Evolutionary conservation across 768 basidiomycete genomes (phyloP).

Genomic region (Mycena rosella): DNA sequence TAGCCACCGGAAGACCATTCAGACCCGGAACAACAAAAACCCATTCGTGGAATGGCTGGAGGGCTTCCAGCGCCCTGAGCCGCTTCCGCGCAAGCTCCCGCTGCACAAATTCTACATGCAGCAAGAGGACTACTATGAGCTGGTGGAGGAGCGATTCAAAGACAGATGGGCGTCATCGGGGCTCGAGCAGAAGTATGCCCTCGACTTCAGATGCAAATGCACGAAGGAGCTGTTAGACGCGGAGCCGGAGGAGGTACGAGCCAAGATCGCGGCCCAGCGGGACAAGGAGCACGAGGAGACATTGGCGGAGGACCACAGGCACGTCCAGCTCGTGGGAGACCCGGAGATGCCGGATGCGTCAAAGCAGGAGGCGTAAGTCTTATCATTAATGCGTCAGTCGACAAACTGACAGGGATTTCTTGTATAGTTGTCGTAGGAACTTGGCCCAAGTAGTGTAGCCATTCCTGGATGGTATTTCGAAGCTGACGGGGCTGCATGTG

Average conservation of each 20-base stretch:
- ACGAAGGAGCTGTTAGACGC: background rate
- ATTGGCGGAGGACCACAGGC: too few species aligned
- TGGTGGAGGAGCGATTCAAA: background rate
- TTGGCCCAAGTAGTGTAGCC: too few species aligned
- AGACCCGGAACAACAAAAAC: background rate
- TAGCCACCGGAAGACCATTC: background rate
- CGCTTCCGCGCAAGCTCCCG: background rate
- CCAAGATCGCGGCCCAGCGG: background rate
- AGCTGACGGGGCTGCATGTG: too few species aligned
- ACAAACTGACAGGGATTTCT: too few species aligned
- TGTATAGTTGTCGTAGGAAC: too few species aligned
- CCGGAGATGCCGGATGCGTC: too few species aligned
- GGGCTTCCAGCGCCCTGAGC: background rate
- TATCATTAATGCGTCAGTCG: too few species aligned
- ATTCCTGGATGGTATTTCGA: too few species aligned
- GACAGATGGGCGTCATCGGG: background rate
- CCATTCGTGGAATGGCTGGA: background rate
- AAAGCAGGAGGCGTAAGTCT: too few species aligned
- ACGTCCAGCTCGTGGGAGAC: too few species aligned
- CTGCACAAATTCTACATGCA: conserved; percentile 14
- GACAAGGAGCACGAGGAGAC: background rate
- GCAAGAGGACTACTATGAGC: background rate
- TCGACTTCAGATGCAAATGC: conserved; percentile 5
- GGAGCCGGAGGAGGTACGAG: background rate
- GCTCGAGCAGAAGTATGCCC: background rate